Percentiles rank a stretch among this genome's conserved stretches.
phyloP scores from a whole-genome alignment of 2,329 filamentous ascomycete species.

The Fusarium paranaense region DNA sequence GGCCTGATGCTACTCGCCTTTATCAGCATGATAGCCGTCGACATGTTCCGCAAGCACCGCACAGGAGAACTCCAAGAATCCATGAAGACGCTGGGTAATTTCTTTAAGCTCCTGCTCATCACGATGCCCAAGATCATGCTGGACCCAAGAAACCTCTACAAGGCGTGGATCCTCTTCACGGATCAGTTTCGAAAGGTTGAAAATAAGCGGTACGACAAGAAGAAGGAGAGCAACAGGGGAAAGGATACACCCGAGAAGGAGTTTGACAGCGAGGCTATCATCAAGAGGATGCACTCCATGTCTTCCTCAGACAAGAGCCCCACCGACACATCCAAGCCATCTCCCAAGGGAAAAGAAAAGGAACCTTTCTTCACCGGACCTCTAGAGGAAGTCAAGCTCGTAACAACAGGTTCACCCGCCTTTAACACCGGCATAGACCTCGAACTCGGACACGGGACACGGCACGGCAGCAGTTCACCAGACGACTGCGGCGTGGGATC shows the following conservation, averaged over 20 bases:
- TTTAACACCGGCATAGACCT: background rate
- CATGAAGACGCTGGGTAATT: background rate
- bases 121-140: constrained; percentile 14
- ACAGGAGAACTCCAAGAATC: constrained; percentile 28
- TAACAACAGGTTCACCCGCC: background rate
- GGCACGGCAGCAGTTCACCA: background rate
- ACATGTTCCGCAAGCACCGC: constrained; percentile 22
- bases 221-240: background rate
- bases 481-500: background rate
- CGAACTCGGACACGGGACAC: background rate
- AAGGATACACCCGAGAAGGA: background rate
- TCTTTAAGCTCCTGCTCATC: background rate
- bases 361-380: background rate
- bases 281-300: constrained; percentile 13
- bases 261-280: constrained; percentile 1
- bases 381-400: background rate
- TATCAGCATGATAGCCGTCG: constrained; percentile 11
- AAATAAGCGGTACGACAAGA: constrained; percentile 6
- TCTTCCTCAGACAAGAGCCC: background rate
- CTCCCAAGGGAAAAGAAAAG: background rate
- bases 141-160: background rate
- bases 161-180: constrained; percentile 10
- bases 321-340: background rate
- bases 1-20: constrained; percentile 13
- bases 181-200: constrained; percentile 27